These are phyloP conservation scores for Arthrobotrys megalospora DNA, from an alignment of 2,329 filamentous ascomycete genomes.

Conservation along the genomic window DNA sequence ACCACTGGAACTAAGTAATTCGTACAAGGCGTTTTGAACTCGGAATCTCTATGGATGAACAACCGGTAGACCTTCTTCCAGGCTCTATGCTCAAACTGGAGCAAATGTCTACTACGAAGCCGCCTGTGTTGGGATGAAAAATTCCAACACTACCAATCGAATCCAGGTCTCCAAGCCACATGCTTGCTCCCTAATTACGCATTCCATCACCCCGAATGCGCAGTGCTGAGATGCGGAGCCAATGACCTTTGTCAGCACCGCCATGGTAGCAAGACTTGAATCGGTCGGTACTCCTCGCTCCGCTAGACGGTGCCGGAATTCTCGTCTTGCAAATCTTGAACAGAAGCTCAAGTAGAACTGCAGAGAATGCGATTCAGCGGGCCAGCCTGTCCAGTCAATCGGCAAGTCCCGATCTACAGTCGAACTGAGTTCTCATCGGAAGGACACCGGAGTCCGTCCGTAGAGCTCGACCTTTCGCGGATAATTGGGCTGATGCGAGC, in stretches of 20 bases:
- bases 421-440: neutral
- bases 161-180: neutral
- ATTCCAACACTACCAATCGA: constrained; percentile 4
- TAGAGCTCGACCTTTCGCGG: constrained; percentile 8
- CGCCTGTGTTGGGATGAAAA: neutral
- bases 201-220: neutral
- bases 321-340: neutral
- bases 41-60: too few relatives aligned
- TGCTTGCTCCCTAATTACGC: neutral
- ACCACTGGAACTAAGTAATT: too few relatives aligned
- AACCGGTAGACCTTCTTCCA: too few relatives aligned
- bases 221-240: neutral
- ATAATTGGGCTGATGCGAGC: constrained; percentile 3
- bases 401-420: neutral
- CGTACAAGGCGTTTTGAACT: too few relatives aligned
- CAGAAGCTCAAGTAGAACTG: too few relatives aligned
- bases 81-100: too few relatives aligned
- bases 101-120: neutral
- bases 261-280: neutral
- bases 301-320: neutral
- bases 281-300: neutral
- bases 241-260: neutral
- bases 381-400: neutral
- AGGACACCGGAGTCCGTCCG: constrained; percentile 10
- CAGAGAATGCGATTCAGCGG: too few relatives aligned